Percentiles rank a stretch among this genome's conserved stretches.
Conservation (phyloP, 2,329 filamentous ascomycete genomes). For the Fusarium tupiense region DNA sequence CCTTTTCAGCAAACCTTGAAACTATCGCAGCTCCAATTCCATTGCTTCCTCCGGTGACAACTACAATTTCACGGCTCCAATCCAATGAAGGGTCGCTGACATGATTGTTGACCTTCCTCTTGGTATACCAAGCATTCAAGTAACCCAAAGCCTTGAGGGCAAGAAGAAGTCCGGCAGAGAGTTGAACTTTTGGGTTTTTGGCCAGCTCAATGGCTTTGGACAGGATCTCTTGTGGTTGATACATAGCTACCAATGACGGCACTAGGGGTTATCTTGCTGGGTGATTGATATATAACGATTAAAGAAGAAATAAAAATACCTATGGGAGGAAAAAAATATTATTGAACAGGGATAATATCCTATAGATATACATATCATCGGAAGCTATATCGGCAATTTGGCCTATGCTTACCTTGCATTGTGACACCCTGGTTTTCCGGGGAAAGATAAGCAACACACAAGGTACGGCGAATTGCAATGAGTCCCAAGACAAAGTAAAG, state of each 20-base stretch:
- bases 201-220: not conserved
- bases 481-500: accelerated
- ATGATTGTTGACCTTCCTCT: not conserved
- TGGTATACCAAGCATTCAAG: not conserved
- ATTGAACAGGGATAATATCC: accelerated
- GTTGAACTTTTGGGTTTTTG: not conserved
- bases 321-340: accelerated
- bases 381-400: not conserved
- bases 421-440: too few species aligned
- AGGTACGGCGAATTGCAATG: not conserved
- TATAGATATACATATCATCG: not conserved
- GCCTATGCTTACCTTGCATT: accelerated
- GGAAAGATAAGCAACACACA: accelerated
- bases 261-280: accelerated
- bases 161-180: not conserved
- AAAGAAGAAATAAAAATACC: accelerated
- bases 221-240: not conserved
- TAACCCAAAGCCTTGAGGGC: not conserved
- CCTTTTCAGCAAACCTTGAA: not conserved
- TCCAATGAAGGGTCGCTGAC: not conserved
- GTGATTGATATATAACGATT: accelerated
- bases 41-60: not conserved
- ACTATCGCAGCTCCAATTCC: not conserved
- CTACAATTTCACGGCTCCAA: not conserved
- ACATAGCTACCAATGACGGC: not conserved